Evolutionary conservation across 1,284 basidiomycete species (phyloP).

Genomic region (Ceratobasidium sp.): DNA sequence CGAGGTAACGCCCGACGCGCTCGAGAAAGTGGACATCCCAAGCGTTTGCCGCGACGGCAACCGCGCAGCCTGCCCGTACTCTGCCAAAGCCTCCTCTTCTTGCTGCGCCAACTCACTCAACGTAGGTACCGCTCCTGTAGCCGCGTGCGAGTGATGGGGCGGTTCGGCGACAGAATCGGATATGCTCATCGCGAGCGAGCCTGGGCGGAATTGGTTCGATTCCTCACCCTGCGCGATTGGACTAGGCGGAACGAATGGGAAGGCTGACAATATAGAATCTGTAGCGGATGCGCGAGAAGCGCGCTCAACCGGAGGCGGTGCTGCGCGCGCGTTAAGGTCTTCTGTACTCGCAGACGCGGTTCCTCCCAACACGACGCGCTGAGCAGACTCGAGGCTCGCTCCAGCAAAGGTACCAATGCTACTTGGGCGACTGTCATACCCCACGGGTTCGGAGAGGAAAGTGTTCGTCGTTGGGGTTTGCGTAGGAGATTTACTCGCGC

Average conservation of each 20-base stretch:
- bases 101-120: conserved; percentile 49
- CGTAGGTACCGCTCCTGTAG: conserved; percentile 22
- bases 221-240: conserved; percentile 80
- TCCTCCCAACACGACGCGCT: conserved; percentile 1
- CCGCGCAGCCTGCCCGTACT: conserved; percentile 58
- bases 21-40: conserved; percentile 77
- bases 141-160: background rate
- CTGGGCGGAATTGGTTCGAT: conserved; percentile 62
- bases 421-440: conserved; percentile 41
- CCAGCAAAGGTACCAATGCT: conserved; percentile 15
- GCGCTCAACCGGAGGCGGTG: conserved; percentile 62
- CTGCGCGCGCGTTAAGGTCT: conserved; percentile 51
- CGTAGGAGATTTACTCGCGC: conserved; percentile 5
- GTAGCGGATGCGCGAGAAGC: conserved; percentile 52
- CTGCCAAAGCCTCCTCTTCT: conserved; percentile 59
- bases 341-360: conserved; percentile 58
- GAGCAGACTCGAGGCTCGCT: conserved; percentile 14
- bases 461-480: conserved; percentile 19
- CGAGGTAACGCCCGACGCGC: conserved; percentile 74
- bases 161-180: conserved; percentile 7
- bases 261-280: conserved; percentile 84
- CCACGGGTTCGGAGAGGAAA: conserved; percentile 31
- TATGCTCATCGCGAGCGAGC: conserved; percentile 46
- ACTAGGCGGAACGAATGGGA: conserved; percentile 86
- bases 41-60: conserved; percentile 64